phyloP scores from a whole-genome alignment of 768 basidiomycete genomes.

The Lepiota brunneoincarnata region DNA sequence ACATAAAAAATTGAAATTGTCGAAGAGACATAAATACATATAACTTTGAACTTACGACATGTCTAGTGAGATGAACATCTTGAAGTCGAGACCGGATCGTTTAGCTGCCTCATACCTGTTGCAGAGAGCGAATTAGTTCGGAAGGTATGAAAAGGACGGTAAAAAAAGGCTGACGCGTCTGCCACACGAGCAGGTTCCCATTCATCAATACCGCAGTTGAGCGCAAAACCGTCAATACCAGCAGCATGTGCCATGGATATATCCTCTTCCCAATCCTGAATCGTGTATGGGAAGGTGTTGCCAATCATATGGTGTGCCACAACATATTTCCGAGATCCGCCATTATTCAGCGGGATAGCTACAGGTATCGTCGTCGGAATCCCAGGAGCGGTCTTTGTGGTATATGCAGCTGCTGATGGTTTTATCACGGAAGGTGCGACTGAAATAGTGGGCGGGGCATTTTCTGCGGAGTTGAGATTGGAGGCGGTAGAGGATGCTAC shows the following conservation, averaged over 20 bases:
- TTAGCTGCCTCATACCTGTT: constrained; percentile 54
- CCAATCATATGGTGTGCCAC: constrained; percentile 65
- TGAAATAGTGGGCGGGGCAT: not conserved
- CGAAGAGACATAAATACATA: not conserved
- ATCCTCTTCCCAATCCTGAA: constrained; percentile 46
- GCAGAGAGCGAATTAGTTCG: constrained; percentile 4
- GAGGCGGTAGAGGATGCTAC: not conserved
- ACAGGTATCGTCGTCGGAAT: constrained; percentile 1
- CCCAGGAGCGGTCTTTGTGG: not conserved
- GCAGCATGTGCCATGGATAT: constrained; percentile 52
- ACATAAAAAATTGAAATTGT: not conserved
- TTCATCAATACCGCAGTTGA: constrained; percentile 63
- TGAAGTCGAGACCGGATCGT: constrained; percentile 54
- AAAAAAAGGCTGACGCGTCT: constrained; percentile 48
- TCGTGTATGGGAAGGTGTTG: constrained; percentile 62
- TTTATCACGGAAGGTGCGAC: not conserved
- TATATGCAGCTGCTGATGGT: not conserved
- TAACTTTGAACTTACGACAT: constrained; percentile 58
- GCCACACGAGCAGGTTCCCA: constrained; percentile 65
- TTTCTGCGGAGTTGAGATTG: not conserved
- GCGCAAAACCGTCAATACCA: constrained; percentile 68
- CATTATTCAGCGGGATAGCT: constrained; percentile 13
- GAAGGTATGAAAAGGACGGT: not conserved
- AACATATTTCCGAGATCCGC: constrained; percentile 40
- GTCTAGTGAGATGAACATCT: constrained; percentile 76